Base-by-base conservation (phyloP, 2,329 filamentous ascomycete species). In the Cytospora leucostoma region DNA sequence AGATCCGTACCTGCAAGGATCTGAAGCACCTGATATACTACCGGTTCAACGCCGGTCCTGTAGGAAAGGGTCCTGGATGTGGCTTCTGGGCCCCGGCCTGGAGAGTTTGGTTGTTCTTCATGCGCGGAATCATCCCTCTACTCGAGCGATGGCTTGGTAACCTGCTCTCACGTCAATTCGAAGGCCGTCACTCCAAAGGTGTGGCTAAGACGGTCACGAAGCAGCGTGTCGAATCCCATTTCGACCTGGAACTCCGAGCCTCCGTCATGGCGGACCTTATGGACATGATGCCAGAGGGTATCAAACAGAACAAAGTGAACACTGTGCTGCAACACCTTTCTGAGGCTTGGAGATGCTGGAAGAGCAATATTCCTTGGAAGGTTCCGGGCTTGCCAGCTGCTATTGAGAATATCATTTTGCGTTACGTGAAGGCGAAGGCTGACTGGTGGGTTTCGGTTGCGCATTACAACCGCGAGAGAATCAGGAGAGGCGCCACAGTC, bases 271-370 rank as follows among this genome's bases (percentile, higher is more conserved):
- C 94, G 52, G 95, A 99, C 77, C 82, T 99, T 57, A 97, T 97
- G 91, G 95, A 99, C 73, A 99, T 99, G 96, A 99, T 99, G 95
- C 95, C 95, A 0, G 96, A 99, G 75, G 95, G 95, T 69, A 98
- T 99, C 80, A 97, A 97, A 77, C 95, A 99, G 75, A 99, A 95
- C 81, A 99, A 99, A 79, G 93, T 99, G 76, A 97, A 99, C 76
- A 97, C 93, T 1, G 94, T 99, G 52, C 81, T 99, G 60, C 95
- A 98, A 73, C 96, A 99, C 83, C 79, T 99, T 50, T 98, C 94
- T 0, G 95, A 99, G 79, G 95, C 95, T 15, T 99, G 95, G 95
- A 87, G 95, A 79, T 99, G 95, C 80, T 99, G 95, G 95, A 99
- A 99, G 88, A 97, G 93, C 78, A 99, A 99, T 73, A 99, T 99